Conservation (phyloP, 441 rosid genomes). For the Pelargonium australe region DNA sequence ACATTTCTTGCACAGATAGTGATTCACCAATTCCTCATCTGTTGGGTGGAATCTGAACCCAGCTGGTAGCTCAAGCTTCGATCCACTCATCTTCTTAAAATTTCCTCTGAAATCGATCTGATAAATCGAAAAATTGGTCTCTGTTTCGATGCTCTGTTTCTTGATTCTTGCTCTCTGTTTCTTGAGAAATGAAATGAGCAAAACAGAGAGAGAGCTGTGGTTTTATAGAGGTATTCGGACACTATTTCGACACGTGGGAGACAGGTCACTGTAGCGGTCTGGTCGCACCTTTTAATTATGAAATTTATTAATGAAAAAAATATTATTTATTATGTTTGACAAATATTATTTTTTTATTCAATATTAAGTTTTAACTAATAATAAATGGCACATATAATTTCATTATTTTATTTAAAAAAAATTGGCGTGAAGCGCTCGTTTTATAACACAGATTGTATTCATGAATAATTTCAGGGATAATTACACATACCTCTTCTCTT, state of each 20-base stretch:
- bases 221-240: slow-evolving; percentile 26
- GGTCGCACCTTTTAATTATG: slow-evolving; percentile 25
- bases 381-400: too few species aligned
- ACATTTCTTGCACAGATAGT: slow-evolving; percentile 68
- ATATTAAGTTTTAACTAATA: too few species aligned
- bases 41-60: slow-evolving; percentile 96
- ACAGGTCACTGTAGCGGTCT: slow-evolving; percentile 11
- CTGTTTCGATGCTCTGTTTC: neutral
- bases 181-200: slow-evolving; percentile 10
- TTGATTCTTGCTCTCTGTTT: neutral
- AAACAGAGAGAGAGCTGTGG: neutral
- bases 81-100: slow-evolving; percentile 37
- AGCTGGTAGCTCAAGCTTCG: slow-evolving; percentile 53
- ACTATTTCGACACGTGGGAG: slow-evolving; percentile 26
- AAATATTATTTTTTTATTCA: too few species aligned
- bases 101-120: neutral
- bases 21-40: slow-evolving; percentile 83
- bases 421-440: too few species aligned
- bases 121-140: neutral
- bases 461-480: too few species aligned
- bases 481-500: too few species aligned
- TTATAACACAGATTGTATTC: too few species aligned
- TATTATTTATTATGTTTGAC: too few species aligned
- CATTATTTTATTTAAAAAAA: too few species aligned
- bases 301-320: slow-evolving; percentile 20